phyloP scores from a whole-genome alignment of 2,329 filamentous ascomycete species.

The Didymella keratinophila region DNA sequence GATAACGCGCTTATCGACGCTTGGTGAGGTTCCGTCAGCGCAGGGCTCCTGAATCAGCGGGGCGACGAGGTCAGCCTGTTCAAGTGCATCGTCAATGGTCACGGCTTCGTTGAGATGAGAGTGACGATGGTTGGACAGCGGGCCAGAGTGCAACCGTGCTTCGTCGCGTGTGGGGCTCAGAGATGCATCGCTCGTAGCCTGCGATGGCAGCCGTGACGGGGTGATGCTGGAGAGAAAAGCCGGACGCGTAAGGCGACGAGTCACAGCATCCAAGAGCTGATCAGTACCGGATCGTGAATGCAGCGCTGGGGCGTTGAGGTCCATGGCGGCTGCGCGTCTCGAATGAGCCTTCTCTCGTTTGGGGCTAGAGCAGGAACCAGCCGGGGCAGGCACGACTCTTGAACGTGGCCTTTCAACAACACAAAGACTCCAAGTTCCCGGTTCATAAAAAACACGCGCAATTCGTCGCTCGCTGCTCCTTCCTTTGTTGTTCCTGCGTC shows the following conservation, averaged over 20 bases:
- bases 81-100: constrained; percentile 41
- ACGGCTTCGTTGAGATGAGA: constrained; percentile 45
- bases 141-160: constrained; percentile 41
- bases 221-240: constrained; percentile 47
- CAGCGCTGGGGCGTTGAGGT: constrained; percentile 33
- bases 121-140: constrained; percentile 35
- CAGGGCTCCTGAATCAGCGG: constrained; percentile 48
- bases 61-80: constrained; percentile 43
- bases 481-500: constrained; percentile 22
- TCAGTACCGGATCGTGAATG: constrained; percentile 39
- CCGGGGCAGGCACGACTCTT: constrained; percentile 26
- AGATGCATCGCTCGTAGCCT: constrained; percentile 50
- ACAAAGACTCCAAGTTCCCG: constrained; percentile 20
- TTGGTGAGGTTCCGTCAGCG: constrained; percentile 39
- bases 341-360: constrained; percentile 41
- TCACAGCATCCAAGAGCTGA: constrained; percentile 47
- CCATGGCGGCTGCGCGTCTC: constrained; percentile 42
- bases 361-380: constrained; percentile 35
- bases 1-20: constrained; percentile 37
- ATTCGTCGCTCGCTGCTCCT: constrained; percentile 26
- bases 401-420: constrained; percentile 41
- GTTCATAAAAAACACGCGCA: constrained; percentile 20
- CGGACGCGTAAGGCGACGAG: constrained; percentile 42
- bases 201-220: constrained; percentile 48
- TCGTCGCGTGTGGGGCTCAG: constrained; percentile 45